These are phyloP conservation scores for Ascochyta fabae DNA, from an alignment of 2,329 filamentous ascomycete genomes.

Conservation along the genomic window DNA sequence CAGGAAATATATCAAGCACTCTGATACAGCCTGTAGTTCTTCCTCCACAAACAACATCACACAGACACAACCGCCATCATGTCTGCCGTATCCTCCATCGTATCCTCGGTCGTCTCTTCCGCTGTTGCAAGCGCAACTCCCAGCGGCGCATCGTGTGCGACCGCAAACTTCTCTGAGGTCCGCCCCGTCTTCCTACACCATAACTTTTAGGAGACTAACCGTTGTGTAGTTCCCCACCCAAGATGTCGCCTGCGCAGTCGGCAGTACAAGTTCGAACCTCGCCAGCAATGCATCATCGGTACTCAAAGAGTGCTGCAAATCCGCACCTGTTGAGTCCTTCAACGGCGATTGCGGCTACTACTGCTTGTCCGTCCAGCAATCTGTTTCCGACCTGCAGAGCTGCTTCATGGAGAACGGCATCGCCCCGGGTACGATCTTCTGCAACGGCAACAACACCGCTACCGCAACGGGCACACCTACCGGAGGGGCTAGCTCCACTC, in stretches of 20 bases:
- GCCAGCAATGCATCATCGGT: conserved; percentile 34
- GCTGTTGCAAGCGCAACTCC: conserved; percentile 22
- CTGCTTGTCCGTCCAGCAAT: conserved; percentile 38
- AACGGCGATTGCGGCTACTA: conserved; percentile 40
- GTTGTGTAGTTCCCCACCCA: conserved; percentile 28
- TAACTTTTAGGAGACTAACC: background rate
- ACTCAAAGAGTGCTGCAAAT: conserved; percentile 42
- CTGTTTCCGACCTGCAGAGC: conserved; percentile 32
- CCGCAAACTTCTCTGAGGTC: conserved; percentile 28
- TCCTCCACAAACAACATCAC: too few relatives aligned
- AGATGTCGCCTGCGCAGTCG: conserved; percentile 40
- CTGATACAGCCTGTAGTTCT: background rate
- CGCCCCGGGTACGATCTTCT: conserved; percentile 29
- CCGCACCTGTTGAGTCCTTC: conserved; percentile 38
- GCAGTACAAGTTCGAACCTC: conserved; percentile 27
- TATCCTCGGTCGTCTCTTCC: conserved; percentile 24
- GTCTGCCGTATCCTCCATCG: conserved; percentile 17
- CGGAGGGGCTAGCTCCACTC: conserved; percentile 15
- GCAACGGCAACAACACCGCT: conserved; percentile 34
- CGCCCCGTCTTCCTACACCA: too few relatives aligned
- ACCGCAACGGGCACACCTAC: conserved; percentile 35
- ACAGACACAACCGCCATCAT: conserved; percentile 9
- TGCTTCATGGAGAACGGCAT: conserved; percentile 40
- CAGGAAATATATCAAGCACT: background rate
- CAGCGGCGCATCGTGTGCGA: conserved; percentile 28